A percentile compares a stretch with the other conserved stretches of the same genome.
phyloP scores from a whole-genome alignment of 352 stramenopile species.

The Bremia lactucae region DNA sequence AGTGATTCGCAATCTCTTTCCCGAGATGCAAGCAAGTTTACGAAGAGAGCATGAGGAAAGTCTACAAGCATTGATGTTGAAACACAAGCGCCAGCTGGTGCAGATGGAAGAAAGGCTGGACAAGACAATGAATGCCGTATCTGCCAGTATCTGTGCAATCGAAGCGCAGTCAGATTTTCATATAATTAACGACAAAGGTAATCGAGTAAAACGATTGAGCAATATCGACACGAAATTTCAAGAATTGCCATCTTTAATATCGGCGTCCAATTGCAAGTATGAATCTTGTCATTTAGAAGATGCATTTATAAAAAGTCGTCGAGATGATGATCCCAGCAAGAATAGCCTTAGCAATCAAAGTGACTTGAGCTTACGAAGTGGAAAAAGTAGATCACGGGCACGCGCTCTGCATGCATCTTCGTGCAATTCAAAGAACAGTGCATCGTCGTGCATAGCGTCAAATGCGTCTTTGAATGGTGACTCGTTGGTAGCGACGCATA shows the following conservation, averaged over 20 bases:
- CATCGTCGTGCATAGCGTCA: slow-evolving; percentile 7
- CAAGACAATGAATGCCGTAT: not conserved
- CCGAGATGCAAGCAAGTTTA: slow-evolving; percentile 2
- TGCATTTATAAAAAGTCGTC: slow-evolving; percentile 4
- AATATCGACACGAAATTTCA: slow-evolving; percentile 47
- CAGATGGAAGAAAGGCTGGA: slow-evolving; percentile 11
- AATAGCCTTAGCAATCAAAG: slow-evolving; percentile 12
- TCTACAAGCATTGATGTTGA: slow-evolving; percentile 5
- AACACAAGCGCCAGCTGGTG: slow-evolving; percentile 19
- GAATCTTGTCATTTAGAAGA: slow-evolving; percentile 23
- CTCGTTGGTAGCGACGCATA: slow-evolving; percentile 18
- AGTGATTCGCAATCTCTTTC: slow-evolving; percentile 3
- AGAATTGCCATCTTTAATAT: slow-evolving; percentile 15
- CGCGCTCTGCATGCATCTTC: slow-evolving; percentile 18
- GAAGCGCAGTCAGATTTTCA: slow-evolving; percentile 16
- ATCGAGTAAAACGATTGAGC: not conserved
- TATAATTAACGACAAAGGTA: slow-evolving; percentile 1
- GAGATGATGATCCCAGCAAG: slow-evolving; percentile 5
- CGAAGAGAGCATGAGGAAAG: slow-evolving; percentile 13
- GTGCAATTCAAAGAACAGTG: slow-evolving; percentile 4
- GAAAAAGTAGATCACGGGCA: slow-evolving; percentile 17
- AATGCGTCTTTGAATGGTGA: slow-evolving; percentile 13
- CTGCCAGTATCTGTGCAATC: slow-evolving; percentile 1
- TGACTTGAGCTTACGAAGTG: slow-evolving; percentile 9
- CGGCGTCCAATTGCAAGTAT: slow-evolving; percentile 13